Base-by-base conservation (phyloP, 192 early-diverging fungal species). In the Spizellomyces punctatus region DNA sequence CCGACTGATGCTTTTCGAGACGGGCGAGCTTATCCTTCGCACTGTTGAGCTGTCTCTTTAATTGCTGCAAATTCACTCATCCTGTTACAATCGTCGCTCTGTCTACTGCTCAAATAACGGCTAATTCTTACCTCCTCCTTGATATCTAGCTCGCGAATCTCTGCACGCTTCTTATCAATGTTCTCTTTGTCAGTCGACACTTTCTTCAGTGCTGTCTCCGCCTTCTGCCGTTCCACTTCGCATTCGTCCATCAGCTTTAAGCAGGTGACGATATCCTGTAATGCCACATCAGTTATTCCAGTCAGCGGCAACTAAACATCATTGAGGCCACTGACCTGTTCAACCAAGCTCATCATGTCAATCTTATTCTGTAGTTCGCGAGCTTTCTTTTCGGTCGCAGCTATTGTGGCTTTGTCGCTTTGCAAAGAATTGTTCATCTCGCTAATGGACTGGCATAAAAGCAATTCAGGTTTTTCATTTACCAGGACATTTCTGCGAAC, bases 191-290 rank as follows among this genome's bases (percentile, higher is more conserved):
- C 79, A 10, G 41, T 52, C 10, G 54, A 42, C 19, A 81, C 66
- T 17, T 72, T 73, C 6, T 49, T 17, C n/a, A 57, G n/a, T 9
- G 79, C 76, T 36, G 83, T 82, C 46, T 86, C 73, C 14, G 81
- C 80, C 54, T 82, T 76, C 8, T 79, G 76, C 41, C 79, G 79
- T 64, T 84, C 81, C 2, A 71, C 76, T 65, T 91, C 83, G 64
- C 86, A 88, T n/a, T 92, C 89, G 42, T 80, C 73, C 87, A 90
- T 87, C 49, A 88, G 80, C 68, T 85, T 81, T 5, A 85, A 72
- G 73, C 85, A 87, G 44, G 59, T 73, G 8, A 64, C 72, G 12
- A 91, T 71, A 60, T 92, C 91, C 85, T 82, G 41, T 6, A 44
- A 10, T 43, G 9, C 12, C 64, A 27, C 64, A 14, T 17, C 17